phyloP scores from a whole-genome alignment of 371 early-diverging fungal species.

The Mucor irregularis region DNA sequence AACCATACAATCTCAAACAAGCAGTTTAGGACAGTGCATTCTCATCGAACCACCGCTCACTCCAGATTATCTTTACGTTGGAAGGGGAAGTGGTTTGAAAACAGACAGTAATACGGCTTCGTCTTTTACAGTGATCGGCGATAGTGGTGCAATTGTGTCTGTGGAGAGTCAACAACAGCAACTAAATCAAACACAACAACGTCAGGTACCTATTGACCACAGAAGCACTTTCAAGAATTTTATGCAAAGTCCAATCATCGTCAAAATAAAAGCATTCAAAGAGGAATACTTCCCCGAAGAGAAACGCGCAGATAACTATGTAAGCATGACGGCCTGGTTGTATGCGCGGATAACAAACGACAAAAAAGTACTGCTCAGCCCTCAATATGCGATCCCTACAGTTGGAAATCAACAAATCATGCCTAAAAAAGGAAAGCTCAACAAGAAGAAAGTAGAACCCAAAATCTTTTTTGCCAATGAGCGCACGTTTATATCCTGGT shows the following conservation, averaged over 20 bases:
- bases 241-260: neutral
- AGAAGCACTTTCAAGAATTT: constrained; percentile 1
- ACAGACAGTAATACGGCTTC: neutral
- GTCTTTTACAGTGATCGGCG: neutral
- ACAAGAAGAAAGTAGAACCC: constrained; percentile 77
- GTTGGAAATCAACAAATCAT: constrained; percentile 2
- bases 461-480: constrained; percentile 99
- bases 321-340: constrained; percentile 14
- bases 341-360: constrained; percentile 4
- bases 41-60: neutral
- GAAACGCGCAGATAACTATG: neutral
- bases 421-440: constrained; percentile 51
- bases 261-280: neutral
- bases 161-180: neutral
- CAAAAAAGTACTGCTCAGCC: neutral
- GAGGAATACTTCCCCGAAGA: neutral
- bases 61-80: neutral
- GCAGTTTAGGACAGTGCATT: neutral
- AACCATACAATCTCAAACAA: constrained; percentile 4
- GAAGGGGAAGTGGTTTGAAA: neutral
- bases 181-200: neutral
- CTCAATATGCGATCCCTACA: neutral
- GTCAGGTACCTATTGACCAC: too few species aligned
- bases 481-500: constrained; percentile 93
- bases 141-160: too few species aligned